These are phyloP conservation scores for Nyssa sinensis DNA, from an alignment of 148 eudicot species.

Conservation along the genomic window DNA sequence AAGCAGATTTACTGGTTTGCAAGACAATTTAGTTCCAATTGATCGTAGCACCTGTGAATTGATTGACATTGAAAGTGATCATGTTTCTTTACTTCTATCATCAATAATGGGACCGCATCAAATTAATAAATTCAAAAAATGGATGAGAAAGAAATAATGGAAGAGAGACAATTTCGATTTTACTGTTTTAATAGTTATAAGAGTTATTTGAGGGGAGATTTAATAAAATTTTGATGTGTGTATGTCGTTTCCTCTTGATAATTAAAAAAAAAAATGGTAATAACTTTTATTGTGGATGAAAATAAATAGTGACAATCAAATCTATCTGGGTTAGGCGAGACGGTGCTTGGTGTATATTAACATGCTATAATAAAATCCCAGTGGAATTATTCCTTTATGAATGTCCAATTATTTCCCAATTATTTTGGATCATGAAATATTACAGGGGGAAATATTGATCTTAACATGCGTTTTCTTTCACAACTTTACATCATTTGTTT, in stretches of 20 bases:
- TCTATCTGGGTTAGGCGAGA: neutral
- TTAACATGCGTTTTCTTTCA: neutral
- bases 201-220: neutral
- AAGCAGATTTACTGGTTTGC: too few species aligned
- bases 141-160: constrained; percentile 10
- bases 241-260: neutral
- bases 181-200: neutral
- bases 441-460: neutral
- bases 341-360: neutral
- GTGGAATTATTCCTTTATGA: neutral
- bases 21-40: too few species aligned
- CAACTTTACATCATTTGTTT: neutral
- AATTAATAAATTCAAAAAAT: neutral
- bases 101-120: neutral
- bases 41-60: too few species aligned
- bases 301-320: neutral
- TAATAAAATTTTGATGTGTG: neutral
- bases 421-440: too few species aligned
- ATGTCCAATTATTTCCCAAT: neutral
- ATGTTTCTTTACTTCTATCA: too few species aligned
- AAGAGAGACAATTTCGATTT: neutral
- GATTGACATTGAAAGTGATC: too few species aligned
- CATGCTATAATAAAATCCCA: neutral
- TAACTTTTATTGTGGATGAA: too few species aligned
- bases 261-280: too few species aligned